These are phyloP conservation scores for Saturnispora bothae DNA, from an alignment of 805 yeast genomes.

Conservation along the genomic window DNA sequence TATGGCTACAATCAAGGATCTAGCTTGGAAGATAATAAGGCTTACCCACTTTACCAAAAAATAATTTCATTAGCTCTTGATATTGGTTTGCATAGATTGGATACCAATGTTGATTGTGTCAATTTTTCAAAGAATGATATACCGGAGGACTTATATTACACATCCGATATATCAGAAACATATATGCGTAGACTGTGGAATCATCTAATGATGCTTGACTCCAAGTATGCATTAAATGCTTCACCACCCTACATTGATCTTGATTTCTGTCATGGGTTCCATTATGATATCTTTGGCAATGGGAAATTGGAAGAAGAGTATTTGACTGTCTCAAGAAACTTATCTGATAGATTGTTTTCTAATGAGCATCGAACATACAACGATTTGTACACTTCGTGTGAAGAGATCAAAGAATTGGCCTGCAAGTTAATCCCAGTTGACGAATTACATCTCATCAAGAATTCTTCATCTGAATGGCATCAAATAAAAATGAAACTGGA, in stretches of 20 bases:
- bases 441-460: neutral
- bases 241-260: slow-evolving; percentile 12
- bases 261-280: slow-evolving; percentile 10
- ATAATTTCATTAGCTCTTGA: slow-evolving; percentile 1
- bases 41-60: slow-evolving; percentile 10
- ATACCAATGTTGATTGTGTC: neutral
- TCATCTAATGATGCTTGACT: slow-evolving; percentile 11
- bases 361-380: neutral
- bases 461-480: slow-evolving; percentile 5
- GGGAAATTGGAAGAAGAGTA: neutral
- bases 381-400: neutral
- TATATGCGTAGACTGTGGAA: slow-evolving; percentile 14
- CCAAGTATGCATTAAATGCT: slow-evolving; percentile 9
- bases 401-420: slow-evolving; percentile 1
- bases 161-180: slow-evolving; percentile 6
- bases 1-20: slow-evolving; percentile 2
- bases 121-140: neutral
- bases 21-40: slow-evolving; percentile 1
- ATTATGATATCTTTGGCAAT: neutral
- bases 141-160: slow-evolving; percentile 1
- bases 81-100: slow-evolving; percentile 4
- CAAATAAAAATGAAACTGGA: slow-evolving; percentile 6
- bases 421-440: neutral
- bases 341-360: slow-evolving; percentile 1
- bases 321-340: neutral